A percentile compares a stretch with the other conserved stretches of the same genome.
These are phyloP conservation scores for Chloranthus sessilifolius DNA, from an alignment of 164 flowering plant genomes.

Conservation along the genomic window DNA sequence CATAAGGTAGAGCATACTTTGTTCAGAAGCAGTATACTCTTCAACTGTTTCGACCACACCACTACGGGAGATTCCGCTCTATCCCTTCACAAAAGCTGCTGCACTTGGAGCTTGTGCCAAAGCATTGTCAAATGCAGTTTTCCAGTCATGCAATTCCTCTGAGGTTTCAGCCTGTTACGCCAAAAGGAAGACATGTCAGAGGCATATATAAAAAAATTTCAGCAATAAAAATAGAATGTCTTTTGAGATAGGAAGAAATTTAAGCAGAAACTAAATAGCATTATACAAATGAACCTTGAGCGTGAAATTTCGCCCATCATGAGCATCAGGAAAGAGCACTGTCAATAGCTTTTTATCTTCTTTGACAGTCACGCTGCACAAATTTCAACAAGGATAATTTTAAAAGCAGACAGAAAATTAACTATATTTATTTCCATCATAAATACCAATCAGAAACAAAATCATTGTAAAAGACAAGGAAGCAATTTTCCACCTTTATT, in stretches of 20 bases:
- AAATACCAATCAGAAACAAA: too few species aligned
- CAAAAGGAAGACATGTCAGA: not conserved
- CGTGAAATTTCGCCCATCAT: slow-evolving; percentile 94
- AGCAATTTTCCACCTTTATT: too few species aligned
- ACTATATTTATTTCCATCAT: too few species aligned
- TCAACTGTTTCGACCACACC: slow-evolving; percentile 55
- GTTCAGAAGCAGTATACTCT: slow-evolving; percentile 49
- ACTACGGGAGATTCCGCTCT: slow-evolving; percentile 64
- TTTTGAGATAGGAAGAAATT: too few species aligned
- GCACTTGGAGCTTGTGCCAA: slow-evolving; percentile 84
- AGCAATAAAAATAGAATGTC: not conserved
- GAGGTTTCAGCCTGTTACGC: slow-evolving; percentile 74
- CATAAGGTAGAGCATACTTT: slow-evolving; percentile 55
- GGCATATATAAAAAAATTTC: not conserved
- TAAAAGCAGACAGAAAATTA: not conserved
- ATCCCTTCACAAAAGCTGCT: slow-evolving; percentile 56
- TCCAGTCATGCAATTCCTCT: slow-evolving; percentile 92
- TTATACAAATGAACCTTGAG: slow-evolving; percentile 56
- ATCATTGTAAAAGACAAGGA: too few species aligned
- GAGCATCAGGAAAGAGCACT: slow-evolving; percentile 92
- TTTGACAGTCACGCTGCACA: slow-evolving; percentile 73
- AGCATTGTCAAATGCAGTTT: slow-evolving; percentile 84
- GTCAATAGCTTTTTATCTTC: slow-evolving; percentile 90
- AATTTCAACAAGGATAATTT: slow-evolving; percentile 5
- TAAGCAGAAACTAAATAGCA: not conserved